Base-by-base conservation (phyloP, 257 asterid genomes). In the Eucommia ulmoides region DNA sequence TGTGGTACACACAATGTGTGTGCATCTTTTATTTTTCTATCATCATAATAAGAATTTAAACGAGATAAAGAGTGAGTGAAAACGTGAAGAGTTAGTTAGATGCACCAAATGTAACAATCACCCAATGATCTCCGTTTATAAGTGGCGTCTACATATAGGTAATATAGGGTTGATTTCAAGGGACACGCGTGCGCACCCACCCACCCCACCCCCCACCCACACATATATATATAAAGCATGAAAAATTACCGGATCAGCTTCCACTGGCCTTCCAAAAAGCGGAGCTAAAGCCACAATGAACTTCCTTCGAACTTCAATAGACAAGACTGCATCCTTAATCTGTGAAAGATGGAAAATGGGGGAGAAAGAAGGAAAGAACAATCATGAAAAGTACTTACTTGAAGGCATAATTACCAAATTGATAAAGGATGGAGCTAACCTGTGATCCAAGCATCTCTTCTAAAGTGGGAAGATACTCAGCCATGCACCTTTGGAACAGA, bases 391-490 rank as follows among this genome's bases (percentile, higher is more conserved):
- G 42, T 33, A 59, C 25, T 25, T 33, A 49, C 42, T 29, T 54
- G 48, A 33, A 29, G 38, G 11, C 21, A 50, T 16, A 21, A 12
- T 17, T 22, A 22, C n/a, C 7, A 41, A 54, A 45, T 35, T 50
- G 3, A 49, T 19, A 41, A 17, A 38, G 49, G 49, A 42, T 22
- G 51, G 47, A 59, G 65, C 69, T 67, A 61, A 88, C 98, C 93
- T 91, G 94, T 20, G 77, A 63, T 53, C 53, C 80, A 61, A 91
- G 76, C 72, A 70, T 72, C 54, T 75, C 83, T 69, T 91, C 98
- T 65, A 91, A 60, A 49, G 53, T 70, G 11, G 91, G 92, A 53
- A 91, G 87, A 76, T 91, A 91, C 73, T 83, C 96, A 64, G 96
- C 92, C 69, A 79, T 82, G 76, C 98, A 91, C 96, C 98, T 91